Conservation (phyloP, 306 rosid genomes). For the Medicago arabica region DNA sequence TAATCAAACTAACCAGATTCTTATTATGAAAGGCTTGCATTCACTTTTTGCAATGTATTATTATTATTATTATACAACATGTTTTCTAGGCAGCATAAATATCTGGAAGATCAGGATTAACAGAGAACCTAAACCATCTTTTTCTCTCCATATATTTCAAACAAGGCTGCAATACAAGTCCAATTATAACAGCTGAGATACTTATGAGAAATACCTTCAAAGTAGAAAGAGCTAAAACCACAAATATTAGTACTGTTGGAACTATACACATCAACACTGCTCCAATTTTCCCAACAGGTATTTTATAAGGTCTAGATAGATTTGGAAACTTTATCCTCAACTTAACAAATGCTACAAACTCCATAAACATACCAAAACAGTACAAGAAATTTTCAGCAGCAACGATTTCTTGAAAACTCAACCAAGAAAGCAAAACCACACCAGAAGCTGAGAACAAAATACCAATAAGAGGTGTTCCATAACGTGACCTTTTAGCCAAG, state of each 20-base stretch:
- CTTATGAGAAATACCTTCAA: conserved; percentile 57
- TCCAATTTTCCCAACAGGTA: conserved; percentile 61
- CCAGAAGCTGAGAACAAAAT: conserved; percentile 75
- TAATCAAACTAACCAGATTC: too few relatives aligned
- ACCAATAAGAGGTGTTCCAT: conserved; percentile 65
- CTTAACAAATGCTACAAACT: conserved; percentile 66
- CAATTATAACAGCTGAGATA: conserved; percentile 52
- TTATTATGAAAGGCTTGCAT: too few relatives aligned
- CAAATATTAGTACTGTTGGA: conserved; percentile 59
- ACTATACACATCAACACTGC: conserved; percentile 62
- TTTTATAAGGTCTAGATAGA: conserved; percentile 55
- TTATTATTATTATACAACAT: conserved; percentile 18
- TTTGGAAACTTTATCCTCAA: conserved; percentile 57
- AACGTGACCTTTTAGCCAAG: conserved; percentile 57
- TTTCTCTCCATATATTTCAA: conserved; percentile 54
- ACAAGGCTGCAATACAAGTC: conserved; percentile 60
- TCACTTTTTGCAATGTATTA: conserved; percentile 20
- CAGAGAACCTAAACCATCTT: conserved; percentile 58
- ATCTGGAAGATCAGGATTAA: conserved; percentile 52
- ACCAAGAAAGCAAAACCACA: conserved; percentile 66
- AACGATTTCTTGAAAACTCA: conserved; percentile 79
- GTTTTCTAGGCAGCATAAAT: conserved; percentile 26
- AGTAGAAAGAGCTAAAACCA: conserved; percentile 61
- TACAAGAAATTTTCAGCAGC: conserved; percentile 72
- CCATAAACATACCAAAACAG: conserved; percentile 78